Evolutionary conservation across 768 basidiomycete species (phyloP), one percentile per base, ranked within the genome.

Genomic region (Kwoniella dejecticola): DNA sequence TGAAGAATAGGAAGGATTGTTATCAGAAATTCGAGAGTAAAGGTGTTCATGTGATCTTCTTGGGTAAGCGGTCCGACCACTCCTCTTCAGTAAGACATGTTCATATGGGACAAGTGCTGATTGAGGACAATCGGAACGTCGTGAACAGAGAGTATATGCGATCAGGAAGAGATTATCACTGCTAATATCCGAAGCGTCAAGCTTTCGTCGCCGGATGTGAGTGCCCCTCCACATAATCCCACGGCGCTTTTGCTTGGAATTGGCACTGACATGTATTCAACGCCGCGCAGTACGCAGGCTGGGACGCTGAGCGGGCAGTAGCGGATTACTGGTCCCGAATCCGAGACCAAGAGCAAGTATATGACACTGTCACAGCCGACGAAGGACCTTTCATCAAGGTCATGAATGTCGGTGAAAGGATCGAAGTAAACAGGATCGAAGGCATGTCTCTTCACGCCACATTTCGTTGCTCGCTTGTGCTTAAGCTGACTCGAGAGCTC

Each of bases 161-260:
- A 93, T 75, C 88, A 93, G 70, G 85, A 88, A 60, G 90, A 94
- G 63, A 88, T 98, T 56, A 93, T 99, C 63, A 88, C 95, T 68
- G 86, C 84, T 2, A 99, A 99, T 74, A 98, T 96, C 54, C 85
- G 96, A 46, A 91, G 86, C 66, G 95, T 98, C 80, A 97, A 99
- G 84, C 90, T 99, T 49, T 96, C 94, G 7, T 97, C 95, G 13
- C 96, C 95, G 3, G 95, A 99, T 78, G 95, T 93, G 72, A 41
- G 90, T 83, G 19, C 19, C 26, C 6, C 23, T 21, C 24, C 27
- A n/a, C n/a, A n/a, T n/a, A n/a, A n/a, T n/a, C n/a, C n/a, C n/a
- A n/a, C n/a, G n/a, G n/a, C n/a, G n/a, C n/a, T n/a, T n/a, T n/a
- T n/a, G n/a, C n/a, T n/a, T n/a, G n/a, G n/a, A n/a, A n/a, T n/a